Base-by-base conservation (phyloP, 306 rosid species). In the Erythrophleum fordii region DNA sequence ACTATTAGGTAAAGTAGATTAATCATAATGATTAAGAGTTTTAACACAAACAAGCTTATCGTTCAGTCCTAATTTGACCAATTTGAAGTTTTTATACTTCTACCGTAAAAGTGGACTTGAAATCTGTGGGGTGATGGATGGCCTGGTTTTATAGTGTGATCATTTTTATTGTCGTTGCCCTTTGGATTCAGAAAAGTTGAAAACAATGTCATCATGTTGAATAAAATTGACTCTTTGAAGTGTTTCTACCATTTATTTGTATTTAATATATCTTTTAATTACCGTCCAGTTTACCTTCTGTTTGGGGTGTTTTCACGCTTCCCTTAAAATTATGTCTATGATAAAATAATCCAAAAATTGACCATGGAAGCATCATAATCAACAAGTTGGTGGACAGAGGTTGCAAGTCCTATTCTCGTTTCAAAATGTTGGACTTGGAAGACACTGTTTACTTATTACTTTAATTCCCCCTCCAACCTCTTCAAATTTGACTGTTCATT, bases 181-280 rank as follows among this genome's bases (percentile, higher is more conserved):
- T 81, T 79, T 49, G 67, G 81, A 69, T 75, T 78, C 75, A 73
- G 65, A 81, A 81, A 77, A 16, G 44, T 85, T 79, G 84, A 85
- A 82, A 68, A 52, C 56, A 44, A 10, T 71, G 67, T 52, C 77
- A n/a, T 42, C 10, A 59, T 8, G 53, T 58, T 86, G 76, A 79
- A 73, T 65, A 72, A 65, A 64, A 80, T 48, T 62, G 64, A 46
- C 17, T 29, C 61, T 60, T 80, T 72, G 75, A 77, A 81, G 59
- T 11, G 46, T 53, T 22, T 25, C 11, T 34, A 8, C 5, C 52
- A 22, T 13, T 69, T 42, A 23, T 52, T 25, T 66, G 56, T 18
- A 18, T 13, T 18, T 64, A 60, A 22, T 28, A 76, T 62, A 44
- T 77, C 53, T 5, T 18, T 29, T n/a, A n/a, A n/a, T n/a, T 8